Base-by-base conservation (phyloP, 768 basidiomycete species). In the Leucocoprinus leucothites region DNA sequence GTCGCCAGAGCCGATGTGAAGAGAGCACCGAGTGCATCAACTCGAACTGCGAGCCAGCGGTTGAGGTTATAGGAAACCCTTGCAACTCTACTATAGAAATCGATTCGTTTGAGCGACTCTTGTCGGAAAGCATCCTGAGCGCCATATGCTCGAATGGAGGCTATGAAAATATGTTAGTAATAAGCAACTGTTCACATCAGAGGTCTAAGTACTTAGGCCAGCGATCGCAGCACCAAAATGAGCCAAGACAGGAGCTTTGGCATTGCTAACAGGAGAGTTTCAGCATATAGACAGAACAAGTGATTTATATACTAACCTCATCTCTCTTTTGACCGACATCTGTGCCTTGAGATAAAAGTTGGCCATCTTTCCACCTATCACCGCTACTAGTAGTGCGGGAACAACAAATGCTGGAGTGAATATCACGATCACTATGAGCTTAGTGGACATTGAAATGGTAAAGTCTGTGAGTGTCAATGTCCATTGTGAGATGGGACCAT, bases 141-240 rank as follows among this genome's bases (percentile, higher is more conserved):
- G 1, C 81, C 81, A 63, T 84, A 90, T 0, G 87, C 87, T 21
- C 86, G 76, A 53, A 90, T 82, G 7, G 85, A 79, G 18, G 68
- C 79, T 80, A 22, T 4, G 36, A 19, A n/a, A 43, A 22, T 3
- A 18, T 16, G 9, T 26, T 35, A 46, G 40, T 9, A 9, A n/a
- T 13, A 9, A n/a, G 25, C 35, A 18, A 25, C 7, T 31, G 11
- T 43, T 9, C 5, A 46, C 16, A 14, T 19, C n/a, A 43, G 34
- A 53, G 6, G n/a, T n/a, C n/a, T n/a, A 22, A n/a, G 58, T 72
- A 78, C 77, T 68, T 31, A 86, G 61, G 6, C 86, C 87, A 56
- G 76, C 68, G 35, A 89, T 79, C 1, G 86, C 63, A 19, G 67
- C 67, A 24, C 63, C 67, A 41, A 69, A 68, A 75, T 60, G 86